Evolutionary conservation across 306 rosid genomes (phyloP).

Genomic region (Quercus gilva): DNA sequence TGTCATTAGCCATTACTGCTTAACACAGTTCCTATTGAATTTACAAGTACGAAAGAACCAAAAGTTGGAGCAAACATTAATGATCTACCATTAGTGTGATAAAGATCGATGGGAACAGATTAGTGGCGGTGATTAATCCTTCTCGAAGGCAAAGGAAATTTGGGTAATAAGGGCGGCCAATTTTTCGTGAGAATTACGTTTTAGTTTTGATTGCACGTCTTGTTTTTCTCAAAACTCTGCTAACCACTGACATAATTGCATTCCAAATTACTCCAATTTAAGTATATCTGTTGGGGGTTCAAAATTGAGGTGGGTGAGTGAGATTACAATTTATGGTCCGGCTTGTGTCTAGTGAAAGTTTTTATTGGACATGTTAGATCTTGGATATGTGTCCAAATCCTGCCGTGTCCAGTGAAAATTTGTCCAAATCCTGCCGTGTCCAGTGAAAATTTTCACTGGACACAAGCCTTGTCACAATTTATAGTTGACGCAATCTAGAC

Average conservation of each 20-base stretch:
- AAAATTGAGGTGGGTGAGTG: not conserved
- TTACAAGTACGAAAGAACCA: constrained; percentile 8
- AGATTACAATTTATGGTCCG: not conserved
- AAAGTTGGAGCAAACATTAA: constrained; percentile 21
- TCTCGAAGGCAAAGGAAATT: not conserved
- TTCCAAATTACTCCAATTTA: not conserved
- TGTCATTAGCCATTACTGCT: not conserved
- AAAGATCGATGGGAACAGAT: constrained; percentile 2
- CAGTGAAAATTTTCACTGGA: too few species aligned
- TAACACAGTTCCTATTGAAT: constrained; percentile 4
- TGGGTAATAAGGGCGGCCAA: not conserved
- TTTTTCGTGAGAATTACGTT: constrained; percentile 1
- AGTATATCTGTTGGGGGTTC: constrained; percentile 8
- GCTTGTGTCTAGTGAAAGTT: too few species aligned
- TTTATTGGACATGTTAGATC: too few species aligned
- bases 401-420: too few species aligned
- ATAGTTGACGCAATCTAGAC: constrained; percentile 2
- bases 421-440: too few species aligned
- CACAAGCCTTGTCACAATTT: too few species aligned
- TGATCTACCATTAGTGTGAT: constrained; percentile 1
- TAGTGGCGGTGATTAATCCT: not conserved
- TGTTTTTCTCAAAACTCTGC: not conserved
- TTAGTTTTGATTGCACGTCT: not conserved
- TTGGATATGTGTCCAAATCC: too few species aligned
- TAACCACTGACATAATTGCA: constrained; percentile 15